phyloP scores from a whole-genome alignment of 2,329 filamentous ascomycete species.

The Cladosporium velox region DNA sequence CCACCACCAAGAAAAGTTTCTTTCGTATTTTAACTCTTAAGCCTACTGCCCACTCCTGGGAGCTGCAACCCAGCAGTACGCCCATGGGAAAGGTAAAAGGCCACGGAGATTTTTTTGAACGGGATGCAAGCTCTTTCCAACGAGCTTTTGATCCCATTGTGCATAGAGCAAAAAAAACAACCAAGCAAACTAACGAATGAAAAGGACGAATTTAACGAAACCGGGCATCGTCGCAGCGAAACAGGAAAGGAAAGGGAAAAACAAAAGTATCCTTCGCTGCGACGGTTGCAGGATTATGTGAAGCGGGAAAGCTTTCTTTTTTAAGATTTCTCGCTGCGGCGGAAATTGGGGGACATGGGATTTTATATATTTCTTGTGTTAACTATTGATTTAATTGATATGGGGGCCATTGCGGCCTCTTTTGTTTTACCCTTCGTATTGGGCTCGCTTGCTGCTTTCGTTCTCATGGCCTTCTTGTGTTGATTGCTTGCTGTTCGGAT shows the following conservation, averaged over 20 bases:
- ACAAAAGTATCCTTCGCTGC: not conserved
- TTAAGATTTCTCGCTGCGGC: not conserved
- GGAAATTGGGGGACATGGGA: not conserved
- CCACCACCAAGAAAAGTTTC: not conserved
- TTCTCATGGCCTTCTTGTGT: no score
- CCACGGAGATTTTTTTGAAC: not conserved
- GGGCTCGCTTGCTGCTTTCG: not conserved
- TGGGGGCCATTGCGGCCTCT: not conserved
- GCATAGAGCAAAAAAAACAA: not conserved
- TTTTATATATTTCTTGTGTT: not conserved
- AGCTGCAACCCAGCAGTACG: not conserved
- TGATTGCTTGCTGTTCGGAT: no score
- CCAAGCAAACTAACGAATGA: not conserved
- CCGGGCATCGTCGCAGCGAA: not conserved
- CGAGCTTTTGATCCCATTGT: not conserved
- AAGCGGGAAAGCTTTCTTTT: not conserved
- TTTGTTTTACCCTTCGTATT: not conserved
- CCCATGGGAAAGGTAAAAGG: not conserved
- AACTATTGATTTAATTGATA: not conserved
- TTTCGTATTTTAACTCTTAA: conserved; percentile 12
- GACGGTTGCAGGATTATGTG: not conserved
- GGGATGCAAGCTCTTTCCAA: not conserved
- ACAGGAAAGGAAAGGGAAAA: not conserved
- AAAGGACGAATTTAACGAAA: not conserved
- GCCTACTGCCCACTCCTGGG: not conserved